Percentiles rank a stretch among this genome's conserved stretches.
Conservation (phyloP, 129 eudicot genomes). For the Apium graveolens region DNA sequence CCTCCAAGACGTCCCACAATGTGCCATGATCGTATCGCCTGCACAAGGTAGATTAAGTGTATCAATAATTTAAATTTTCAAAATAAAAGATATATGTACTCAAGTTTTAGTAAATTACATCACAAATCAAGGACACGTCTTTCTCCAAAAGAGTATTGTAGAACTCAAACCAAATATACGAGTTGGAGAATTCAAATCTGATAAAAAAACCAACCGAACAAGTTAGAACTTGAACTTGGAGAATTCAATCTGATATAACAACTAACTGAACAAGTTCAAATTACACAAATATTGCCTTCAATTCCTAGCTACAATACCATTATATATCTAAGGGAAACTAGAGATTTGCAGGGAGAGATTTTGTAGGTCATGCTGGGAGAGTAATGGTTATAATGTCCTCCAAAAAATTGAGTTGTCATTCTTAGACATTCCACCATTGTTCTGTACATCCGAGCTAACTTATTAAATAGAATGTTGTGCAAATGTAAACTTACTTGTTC, state of each 20-base stretch:
- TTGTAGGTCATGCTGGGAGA: not conserved
- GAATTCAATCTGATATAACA: conserved; percentile 51
- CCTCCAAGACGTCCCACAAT: conserved; percentile 98
- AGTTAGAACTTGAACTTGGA: conserved; percentile 19
- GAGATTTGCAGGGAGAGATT: not conserved
- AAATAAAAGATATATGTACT: not conserved
- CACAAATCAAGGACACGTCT: conserved; percentile 66
- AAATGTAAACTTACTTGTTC: conserved; percentile 46
- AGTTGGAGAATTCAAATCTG: conserved; percentile 84
- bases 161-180: conserved; percentile 92
- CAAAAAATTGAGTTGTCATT: not conserved
- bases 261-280: conserved; percentile 6
- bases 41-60: conserved; percentile 17
- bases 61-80: not conserved
- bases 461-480: not conserved
- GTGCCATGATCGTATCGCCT: conserved; percentile 95
- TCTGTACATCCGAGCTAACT: not conserved
- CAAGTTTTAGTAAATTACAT: conserved; percentile 38
- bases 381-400: not conserved
- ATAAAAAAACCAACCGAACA: conserved; percentile 10
- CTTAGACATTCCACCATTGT: not conserved
- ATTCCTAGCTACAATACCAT: not conserved
- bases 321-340: not conserved
- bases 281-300: not conserved
- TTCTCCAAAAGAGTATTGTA: conserved; percentile 82